Evolutionary conservation across 805 yeast species (phyloP).

Genomic region (Debaryomyces castellii): DNA sequence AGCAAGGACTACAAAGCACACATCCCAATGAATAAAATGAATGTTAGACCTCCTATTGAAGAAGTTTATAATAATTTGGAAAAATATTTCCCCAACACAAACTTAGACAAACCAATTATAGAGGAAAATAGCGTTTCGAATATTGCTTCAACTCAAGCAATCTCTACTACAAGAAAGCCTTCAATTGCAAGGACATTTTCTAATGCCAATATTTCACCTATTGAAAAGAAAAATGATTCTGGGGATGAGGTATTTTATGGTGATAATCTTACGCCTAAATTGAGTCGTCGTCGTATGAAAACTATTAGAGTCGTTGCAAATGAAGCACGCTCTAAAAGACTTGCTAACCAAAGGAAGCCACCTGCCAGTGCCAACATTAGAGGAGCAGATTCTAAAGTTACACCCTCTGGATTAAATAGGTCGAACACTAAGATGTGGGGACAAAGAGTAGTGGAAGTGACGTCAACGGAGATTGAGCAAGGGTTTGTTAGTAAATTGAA

Average conservation of each 20-base stretch:
- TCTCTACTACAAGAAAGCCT: conserved; percentile 21
- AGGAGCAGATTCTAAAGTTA: neutral
- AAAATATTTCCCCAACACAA: conserved; percentile 86
- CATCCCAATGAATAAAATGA: conserved; percentile 33
- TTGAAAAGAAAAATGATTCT: conserved; percentile 20
- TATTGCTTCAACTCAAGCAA: neutral
- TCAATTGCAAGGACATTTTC: conserved; percentile 44
- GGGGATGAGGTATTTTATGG: conserved; percentile 37
- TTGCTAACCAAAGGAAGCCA: conserved; percentile 14
- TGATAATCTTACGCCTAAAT: conserved; percentile 36
- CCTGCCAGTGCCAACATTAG: neutral
- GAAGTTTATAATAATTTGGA: conserved; percentile 90
- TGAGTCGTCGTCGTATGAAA: conserved; percentile 66
- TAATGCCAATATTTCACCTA: conserved; percentile 40
- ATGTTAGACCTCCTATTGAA: conserved; percentile 92
- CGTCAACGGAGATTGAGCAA: conserved; percentile 61
- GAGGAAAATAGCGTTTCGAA: conserved; percentile 58
- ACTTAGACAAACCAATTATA: conserved; percentile 87
- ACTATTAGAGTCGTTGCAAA: conserved; percentile 91
- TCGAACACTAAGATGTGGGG: conserved; percentile 97
- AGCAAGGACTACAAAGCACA: neutral
- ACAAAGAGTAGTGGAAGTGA: conserved; percentile 85
- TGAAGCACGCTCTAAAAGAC: conserved; percentile 61
- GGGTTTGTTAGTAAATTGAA: conserved; percentile 67
- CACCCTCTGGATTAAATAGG: conserved; percentile 51